A percentile compares a stretch with the other conserved stretches of the same genome.
Evolutionary conservation across 345 rosid genomes (phyloP).

Genomic region (Salix brachista): DNA sequence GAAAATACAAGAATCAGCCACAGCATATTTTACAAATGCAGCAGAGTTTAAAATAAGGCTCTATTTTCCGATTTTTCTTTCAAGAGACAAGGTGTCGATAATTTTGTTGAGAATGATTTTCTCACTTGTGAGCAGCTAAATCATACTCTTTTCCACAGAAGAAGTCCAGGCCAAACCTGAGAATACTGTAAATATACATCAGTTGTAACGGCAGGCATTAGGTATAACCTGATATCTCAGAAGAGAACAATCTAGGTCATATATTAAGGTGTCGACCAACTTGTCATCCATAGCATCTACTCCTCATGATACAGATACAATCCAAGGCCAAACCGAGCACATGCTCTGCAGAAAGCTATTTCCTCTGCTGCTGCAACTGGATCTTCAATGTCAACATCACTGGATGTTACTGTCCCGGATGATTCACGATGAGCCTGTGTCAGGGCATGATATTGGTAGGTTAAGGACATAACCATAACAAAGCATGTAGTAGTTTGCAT

Average conservation of each 20-base stretch:
- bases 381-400: conserved; percentile 41
- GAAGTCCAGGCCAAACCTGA: background rate
- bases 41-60: background rate
- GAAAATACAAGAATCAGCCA: background rate
- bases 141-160: background rate
- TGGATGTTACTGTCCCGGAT: conserved; percentile 64
- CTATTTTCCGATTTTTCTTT: background rate
- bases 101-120: background rate
- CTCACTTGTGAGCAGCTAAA: background rate
- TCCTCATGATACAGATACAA: conserved; percentile 82
- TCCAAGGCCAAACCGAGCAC: conserved; percentile 96
- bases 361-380: conserved; percentile 94
- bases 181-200: conserved; percentile 24
- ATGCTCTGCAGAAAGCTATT: conserved; percentile 90
- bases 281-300: conserved; percentile 24
- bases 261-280: background rate
- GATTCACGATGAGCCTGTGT: conserved; percentile 90
- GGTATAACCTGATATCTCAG: conserved; percentile 7
- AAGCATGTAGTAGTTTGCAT: background rate
- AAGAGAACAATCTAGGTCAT: background rate
- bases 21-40: background rate
- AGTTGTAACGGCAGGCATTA: background rate
- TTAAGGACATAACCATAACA: background rate
- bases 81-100: background rate
- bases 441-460: background rate